Conservation (phyloP, 148 eudicot genomes). For the Persicaria maculosa region DNA sequence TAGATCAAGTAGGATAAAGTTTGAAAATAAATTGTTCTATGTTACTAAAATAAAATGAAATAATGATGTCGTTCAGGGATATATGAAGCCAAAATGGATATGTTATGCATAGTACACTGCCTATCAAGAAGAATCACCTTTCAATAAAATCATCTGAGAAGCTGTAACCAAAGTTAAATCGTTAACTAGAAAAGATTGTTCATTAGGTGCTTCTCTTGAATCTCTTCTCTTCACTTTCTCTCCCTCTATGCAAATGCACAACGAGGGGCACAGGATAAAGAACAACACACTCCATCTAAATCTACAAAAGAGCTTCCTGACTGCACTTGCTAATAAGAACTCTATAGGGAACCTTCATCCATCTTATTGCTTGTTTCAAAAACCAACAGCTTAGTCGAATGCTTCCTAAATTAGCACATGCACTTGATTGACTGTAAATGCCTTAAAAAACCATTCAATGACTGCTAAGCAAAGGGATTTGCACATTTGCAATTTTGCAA, state of each 20-base stretch:
- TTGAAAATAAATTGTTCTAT: neutral
- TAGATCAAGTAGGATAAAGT: neutral
- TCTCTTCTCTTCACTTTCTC: neutral
- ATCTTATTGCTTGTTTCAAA: neutral
- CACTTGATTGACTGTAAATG: no score
- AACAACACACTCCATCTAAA: no score
- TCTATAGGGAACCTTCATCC: neutral
- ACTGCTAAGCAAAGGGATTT: neutral
- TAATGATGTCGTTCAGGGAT: neutral
- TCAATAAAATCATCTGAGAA: neutral
- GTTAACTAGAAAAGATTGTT: neutral
- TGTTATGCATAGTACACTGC: neutral
- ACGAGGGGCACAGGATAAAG: neutral
- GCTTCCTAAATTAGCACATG: no score
- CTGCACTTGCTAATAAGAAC: neutral
- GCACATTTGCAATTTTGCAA: neutral
- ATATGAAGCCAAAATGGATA: neutral
- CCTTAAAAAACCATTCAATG: neutral
- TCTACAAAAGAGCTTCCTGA: no score
- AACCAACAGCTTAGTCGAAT: no score
- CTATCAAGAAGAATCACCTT: neutral
- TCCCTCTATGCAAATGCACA: neutral
- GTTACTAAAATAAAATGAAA: neutral
- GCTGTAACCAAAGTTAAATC: neutral
- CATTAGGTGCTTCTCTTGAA: neutral